phyloP scores from a whole-genome alignment of 2,329 filamentous ascomycete genomes.

The Elsinoe ampelina region DNA sequence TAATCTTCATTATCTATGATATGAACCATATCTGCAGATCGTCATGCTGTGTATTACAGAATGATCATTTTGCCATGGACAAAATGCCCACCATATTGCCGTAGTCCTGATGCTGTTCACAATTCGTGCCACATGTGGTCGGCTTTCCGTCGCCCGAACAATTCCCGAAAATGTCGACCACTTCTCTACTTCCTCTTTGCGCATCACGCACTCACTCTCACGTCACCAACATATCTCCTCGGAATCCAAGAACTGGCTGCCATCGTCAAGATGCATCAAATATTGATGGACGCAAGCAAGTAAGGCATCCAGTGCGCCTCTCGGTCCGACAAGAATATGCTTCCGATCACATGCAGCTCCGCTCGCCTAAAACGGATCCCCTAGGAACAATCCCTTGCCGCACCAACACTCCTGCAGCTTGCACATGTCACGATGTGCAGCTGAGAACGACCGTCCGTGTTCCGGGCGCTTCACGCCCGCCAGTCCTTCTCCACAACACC shows the following conservation, averaged over 20 bases:
- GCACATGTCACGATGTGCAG: not conserved
- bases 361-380: not conserved
- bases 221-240: not conserved
- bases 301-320: not conserved
- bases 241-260: not conserved
- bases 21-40: not conserved
- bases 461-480: not conserved
- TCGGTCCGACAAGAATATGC: conserved; percentile 3
- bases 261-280: not conserved
- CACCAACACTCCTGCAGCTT: not conserved
- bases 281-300: too few relatives aligned
- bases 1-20: not conserved
- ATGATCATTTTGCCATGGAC: too few relatives aligned
- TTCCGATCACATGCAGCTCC: not conserved
- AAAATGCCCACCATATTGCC: too few relatives aligned
- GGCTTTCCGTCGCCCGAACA: not conserved
- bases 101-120: not conserved
- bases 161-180: not conserved
- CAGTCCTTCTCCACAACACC: not conserved
- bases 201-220: not conserved
- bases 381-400: not conserved
- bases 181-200: not conserved
- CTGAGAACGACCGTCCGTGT: not conserved
- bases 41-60: not conserved
- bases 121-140: not conserved